Conservation (phyloP, 2,329 filamentous ascomycete species). For the Penicillium sp. region DNA sequence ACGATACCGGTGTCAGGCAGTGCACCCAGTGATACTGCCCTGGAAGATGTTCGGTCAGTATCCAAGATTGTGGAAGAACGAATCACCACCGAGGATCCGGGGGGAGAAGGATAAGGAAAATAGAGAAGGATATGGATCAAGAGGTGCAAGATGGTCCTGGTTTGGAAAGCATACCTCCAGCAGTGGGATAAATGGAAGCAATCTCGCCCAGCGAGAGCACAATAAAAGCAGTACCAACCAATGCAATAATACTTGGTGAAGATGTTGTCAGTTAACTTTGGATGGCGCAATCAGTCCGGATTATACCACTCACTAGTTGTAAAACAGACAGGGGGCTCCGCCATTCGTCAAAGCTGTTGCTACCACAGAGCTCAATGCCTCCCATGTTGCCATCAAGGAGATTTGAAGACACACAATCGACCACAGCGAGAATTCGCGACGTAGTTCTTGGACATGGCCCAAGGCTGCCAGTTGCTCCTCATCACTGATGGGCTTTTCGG, state of each 20-base stretch:
- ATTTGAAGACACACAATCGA: slow-evolving; percentile 50
- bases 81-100: not conserved
- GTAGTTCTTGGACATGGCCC: slow-evolving; percentile 34
- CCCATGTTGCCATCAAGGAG: slow-evolving; percentile 58
- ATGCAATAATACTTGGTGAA: slow-evolving; percentile 44
- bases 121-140: not conserved
- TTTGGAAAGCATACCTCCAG: slow-evolving; percentile 21
- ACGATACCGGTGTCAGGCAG: slow-evolving; percentile 40
- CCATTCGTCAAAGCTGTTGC: slow-evolving; percentile 49
- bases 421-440: slow-evolving; percentile 49
- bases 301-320: slow-evolving; percentile 24
- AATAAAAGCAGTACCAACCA: slow-evolving; percentile 47
- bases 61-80: not conserved
- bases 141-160: not conserved
- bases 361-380: slow-evolving; percentile 53
- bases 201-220: slow-evolving; percentile 48
- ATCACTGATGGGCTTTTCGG: slow-evolving; percentile 25
- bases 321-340: slow-evolving; percentile 40
- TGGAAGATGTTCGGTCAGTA: slow-evolving; percentile 11
- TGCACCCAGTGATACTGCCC: slow-evolving; percentile 55
- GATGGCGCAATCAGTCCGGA: not conserved
- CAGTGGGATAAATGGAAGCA: slow-evolving; percentile 40
- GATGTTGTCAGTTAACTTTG: not conserved
- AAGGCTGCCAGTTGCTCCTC: slow-evolving; percentile 29
- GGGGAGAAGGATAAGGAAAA: not conserved